Conservation (phyloP, 2,329 filamentous ascomycete species). For the Aureobasidium mangrovei region DNA sequence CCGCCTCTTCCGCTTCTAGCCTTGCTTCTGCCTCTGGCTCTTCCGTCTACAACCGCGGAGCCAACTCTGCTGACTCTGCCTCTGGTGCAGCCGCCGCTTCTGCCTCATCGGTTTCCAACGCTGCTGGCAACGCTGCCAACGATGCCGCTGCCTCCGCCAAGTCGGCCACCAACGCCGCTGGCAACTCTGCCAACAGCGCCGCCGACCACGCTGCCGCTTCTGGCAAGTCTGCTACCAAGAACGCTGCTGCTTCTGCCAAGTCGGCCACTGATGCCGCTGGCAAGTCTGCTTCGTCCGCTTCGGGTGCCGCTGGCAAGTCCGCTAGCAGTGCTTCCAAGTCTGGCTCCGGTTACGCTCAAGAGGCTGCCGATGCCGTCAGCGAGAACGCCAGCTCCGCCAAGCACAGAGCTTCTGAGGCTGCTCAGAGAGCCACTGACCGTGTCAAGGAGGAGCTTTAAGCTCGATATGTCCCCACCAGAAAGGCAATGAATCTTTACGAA, state of each 20-base stretch:
- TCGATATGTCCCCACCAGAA: background rate
- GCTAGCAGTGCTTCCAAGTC: constrained; percentile 19
- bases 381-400: constrained; percentile 29
- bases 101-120: constrained; percentile 23
- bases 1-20: constrained; percentile 17
- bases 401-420: constrained; percentile 21
- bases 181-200: constrained; percentile 19
- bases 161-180: constrained; percentile 18
- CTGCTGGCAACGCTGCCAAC: background rate
- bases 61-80: constrained; percentile 20
- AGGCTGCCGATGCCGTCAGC: constrained; percentile 23
- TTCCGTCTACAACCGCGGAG: constrained; percentile 25
- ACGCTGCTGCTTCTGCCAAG: constrained; percentile 20
- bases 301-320: constrained; percentile 16
- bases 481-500: constrained; percentile 12
- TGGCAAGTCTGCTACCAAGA: constrained; percentile 25
- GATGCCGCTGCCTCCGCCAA: constrained; percentile 17
- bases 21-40: constrained; percentile 17
- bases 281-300: constrained; percentile 21
- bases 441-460: constrained; percentile 40
- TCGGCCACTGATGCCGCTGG: constrained; percentile 27
- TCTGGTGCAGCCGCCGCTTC: constrained; percentile 22
- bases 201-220: constrained; percentile 18
- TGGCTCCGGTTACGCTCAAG: constrained; percentile 21
- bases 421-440: constrained; percentile 27